Evolutionary conservation across 1,284 basidiomycete genomes (phyloP), one percentile per base, ranked within the genome.

Genomic region (Cryptococcus sp.): DNA sequence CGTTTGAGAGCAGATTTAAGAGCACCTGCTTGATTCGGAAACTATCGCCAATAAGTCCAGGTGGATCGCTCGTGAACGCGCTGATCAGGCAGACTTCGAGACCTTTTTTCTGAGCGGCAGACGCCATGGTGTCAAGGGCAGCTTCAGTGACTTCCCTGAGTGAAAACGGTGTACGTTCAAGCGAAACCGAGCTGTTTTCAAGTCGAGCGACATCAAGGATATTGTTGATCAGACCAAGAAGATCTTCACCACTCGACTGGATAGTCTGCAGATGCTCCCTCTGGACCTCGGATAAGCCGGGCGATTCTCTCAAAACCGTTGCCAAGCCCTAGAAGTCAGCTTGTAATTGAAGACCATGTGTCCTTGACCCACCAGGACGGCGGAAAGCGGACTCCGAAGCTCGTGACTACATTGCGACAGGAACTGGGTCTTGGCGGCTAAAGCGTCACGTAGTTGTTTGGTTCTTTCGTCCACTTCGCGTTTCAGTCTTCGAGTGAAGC

Each of bases 191-290:
- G 41, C 73, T 70, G 7, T 70, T 66, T 53, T 77, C 75, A 36
- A 78, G 69, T 52, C 77, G 76, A 21, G 71, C 69, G 48, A 75
- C 72, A 55, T 78, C 77, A 23, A 78, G 64, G 23, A 78, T 73
- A 48, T 78, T 76, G 50, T 76, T 75, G 59, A 79, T 77, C 32
- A 79, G 57, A 13, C 72, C 72, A 23, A 78, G 69, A 0, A 79
- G 66, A 24, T 77, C 77, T 32, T 78, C 72, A 5, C 76, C 76
- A 25, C 72, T 74, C 5, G 67, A 64, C 16, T 64, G 67, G 53
- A 78, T 78, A 10, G 74, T 77, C 24, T 67, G 66, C 2, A 78
- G 64, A 56, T 76, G 75, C 44, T 78, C 77, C 3, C 67, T 61
- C 49, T 78, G 76, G 5, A 76, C 72, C 13, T 63, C 56, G 0